Conservation (phyloP, 106 monocot genomes). For the Dendrobium catenatum region DNA sequence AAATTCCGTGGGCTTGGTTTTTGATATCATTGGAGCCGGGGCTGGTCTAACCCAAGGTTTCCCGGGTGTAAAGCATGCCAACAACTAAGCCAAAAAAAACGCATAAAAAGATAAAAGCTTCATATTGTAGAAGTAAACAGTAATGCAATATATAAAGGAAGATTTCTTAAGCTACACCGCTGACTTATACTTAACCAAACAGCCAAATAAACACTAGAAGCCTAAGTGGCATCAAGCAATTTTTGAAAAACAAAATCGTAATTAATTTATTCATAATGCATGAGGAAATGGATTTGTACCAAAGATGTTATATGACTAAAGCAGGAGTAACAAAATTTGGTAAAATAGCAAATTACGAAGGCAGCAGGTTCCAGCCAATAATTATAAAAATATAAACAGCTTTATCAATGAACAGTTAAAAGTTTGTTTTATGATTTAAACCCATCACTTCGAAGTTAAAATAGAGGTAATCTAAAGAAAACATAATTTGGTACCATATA, state of each 20-base stretch:
- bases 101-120: neutral
- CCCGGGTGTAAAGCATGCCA: conserved; percentile 31
- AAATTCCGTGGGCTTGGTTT: conserved; percentile 16
- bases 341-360: neutral
- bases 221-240: neutral
- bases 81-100: conserved; percentile 25
- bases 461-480: neutral
- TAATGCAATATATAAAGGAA: neutral
- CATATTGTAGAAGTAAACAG: neutral
- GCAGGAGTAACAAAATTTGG: neutral
- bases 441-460: neutral
- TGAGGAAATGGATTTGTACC: neutral
- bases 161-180: neutral
- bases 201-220: neutral
- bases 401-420: neutral
- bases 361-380: neutral
- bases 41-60: conserved; percentile 27
- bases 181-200: neutral
- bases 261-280: neutral
- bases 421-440: neutral
- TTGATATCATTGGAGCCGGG: neutral
- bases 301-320: neutral
- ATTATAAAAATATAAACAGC: neutral
- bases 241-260: neutral
- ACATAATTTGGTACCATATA: neutral